These are phyloP conservation scores for Cucurbita moschata DNA, from an alignment of 306 rosid genomes.

Conservation along the genomic window DNA sequence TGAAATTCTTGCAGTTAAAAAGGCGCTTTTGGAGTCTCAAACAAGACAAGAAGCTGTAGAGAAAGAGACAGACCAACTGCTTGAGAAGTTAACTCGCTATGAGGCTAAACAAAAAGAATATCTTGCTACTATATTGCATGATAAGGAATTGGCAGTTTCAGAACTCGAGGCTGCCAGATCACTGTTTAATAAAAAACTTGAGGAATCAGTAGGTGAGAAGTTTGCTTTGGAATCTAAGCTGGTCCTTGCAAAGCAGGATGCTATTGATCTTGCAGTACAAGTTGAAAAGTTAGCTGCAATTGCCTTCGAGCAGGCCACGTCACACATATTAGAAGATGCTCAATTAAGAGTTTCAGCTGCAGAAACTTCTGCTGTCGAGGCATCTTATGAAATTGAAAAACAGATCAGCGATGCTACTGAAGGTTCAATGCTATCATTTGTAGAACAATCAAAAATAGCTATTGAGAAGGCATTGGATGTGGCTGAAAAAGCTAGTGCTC, in stretches of 20 bases:
- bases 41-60: conserved; percentile 34
- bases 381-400: conserved; percentile 43
- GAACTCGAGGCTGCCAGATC: conserved; percentile 57
- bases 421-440: conserved; percentile 40
- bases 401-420: conserved; percentile 51
- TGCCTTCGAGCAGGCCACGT: conserved; percentile 71
- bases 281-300: conserved; percentile 57
- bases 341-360: conserved; percentile 54
- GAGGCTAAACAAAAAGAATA: conserved; percentile 47
- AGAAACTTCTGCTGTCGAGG: conserved; percentile 61
- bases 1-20: conserved; percentile 26
- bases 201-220: conserved; percentile 49
- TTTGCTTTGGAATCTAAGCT: conserved; percentile 45
- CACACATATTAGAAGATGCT: conserved; percentile 63
- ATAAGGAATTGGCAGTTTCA: conserved; percentile 45
- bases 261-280: conserved; percentile 65
- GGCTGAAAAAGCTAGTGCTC: conserved; percentile 46
- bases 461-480: conserved; percentile 43
- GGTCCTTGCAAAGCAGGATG: conserved; percentile 62
- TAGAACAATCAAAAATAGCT: conserved; percentile 46
- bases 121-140: conserved; percentile 37
- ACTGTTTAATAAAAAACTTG: conserved; percentile 37
- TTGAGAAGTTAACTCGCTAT: conserved; percentile 39
- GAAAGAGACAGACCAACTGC: conserved; percentile 51
- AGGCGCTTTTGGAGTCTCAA: conserved; percentile 38